Evolutionary conservation across 2,329 filamentous ascomycete genomes (phyloP), one percentile per base, ranked within the genome.

Genomic region (Macrophomina tecta): DNA sequence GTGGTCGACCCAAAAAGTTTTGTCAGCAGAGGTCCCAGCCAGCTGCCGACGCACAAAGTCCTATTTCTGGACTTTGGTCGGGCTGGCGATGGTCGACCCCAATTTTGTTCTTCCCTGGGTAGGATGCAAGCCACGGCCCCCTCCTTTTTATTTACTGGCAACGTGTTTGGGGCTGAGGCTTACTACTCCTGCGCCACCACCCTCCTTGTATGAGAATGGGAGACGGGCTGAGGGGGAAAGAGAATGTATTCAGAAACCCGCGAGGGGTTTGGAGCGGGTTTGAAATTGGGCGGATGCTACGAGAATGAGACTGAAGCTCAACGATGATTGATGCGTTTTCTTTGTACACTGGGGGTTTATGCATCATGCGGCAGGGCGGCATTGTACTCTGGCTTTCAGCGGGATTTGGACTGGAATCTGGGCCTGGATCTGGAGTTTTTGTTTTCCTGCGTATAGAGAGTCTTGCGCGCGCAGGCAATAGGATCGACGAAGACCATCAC

Each of bases 91-190:
- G 14, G 14, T 9, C 5, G 51, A 38, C 7, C 11, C 52, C 34
- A 6, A 6, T 9, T 16, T n/a, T 40, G 5, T 23, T 7, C 18
- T 30, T 23, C 14, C 18, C n/a, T 16, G 9, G 34, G 16, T 23
- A 23, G 53, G n/a, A 23, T 56, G n/a, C 34, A 7, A 42, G 34
- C 14, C n/a, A 30, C 23, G 32, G 42, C 16, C 28, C 42, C 55
- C 55, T 38, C 38, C n/a, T 32, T 55, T 55, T 23, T 30, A n/a
- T 55, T 38, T 23, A 30, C 46, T 11, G 34, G n/a, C 34, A 36
- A 12, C 18, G 53, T 42, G 53, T 56, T 56, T 46, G 58, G 58
- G 58, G 58, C 58, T 62, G 42, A 38, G 58, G 58, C 58, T 62
- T 62, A 62, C 45, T n/a, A 30, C 18, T 14, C 16, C 42, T 28